phyloP scores from a whole-genome alignment of 768 basidiomycete species.

The Boletus pseudo-olivaceus region DNA sequence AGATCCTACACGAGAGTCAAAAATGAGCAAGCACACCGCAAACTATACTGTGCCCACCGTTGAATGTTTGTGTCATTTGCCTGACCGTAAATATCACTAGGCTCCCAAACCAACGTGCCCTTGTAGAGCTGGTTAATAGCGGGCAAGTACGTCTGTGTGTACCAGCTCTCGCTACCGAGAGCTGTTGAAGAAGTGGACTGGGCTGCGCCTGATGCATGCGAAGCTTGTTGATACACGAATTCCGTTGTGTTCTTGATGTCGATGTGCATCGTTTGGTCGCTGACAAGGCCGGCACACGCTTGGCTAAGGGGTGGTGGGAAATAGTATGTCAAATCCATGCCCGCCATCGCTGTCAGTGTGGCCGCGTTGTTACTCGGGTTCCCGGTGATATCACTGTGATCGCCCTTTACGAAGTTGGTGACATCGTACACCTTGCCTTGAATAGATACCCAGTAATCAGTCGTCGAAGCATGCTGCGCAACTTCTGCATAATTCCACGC shows the following conservation, averaged over 20 bases:
- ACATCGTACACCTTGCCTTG: constrained; percentile 62
- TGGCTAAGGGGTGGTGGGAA: constrained; percentile 57
- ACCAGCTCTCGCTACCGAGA: constrained; percentile 48
- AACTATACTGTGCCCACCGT: constrained; percentile 21
- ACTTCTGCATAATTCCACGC: constrained; percentile 55
- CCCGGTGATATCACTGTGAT: constrained; percentile 60
- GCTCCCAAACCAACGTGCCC: constrained; percentile 53
- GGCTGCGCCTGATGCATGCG: constrained; percentile 54
- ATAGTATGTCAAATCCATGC: constrained; percentile 59
- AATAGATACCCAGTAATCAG: constrained; percentile 62
- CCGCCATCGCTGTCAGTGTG: constrained; percentile 52
- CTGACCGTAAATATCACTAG: constrained; percentile 34
- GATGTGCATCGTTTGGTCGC: constrained; percentile 38
- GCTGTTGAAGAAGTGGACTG: constrained; percentile 36
- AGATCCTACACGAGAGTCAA: constrained; percentile 36
- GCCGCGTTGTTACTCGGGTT: constrained; percentile 47
- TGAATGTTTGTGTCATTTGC: constrained; percentile 36
- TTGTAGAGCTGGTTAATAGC: constrained; percentile 55
- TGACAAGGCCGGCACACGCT: constrained; percentile 61
- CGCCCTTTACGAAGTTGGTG: constrained; percentile 53
- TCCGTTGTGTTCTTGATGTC: constrained; percentile 45
- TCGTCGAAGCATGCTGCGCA: constrained; percentile 43
- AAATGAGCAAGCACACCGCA: constrained; percentile 5
- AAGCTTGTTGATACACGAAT: constrained; percentile 39
- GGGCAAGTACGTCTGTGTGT: constrained; percentile 51